Evolutionary conservation across 768 basidiomycete species (phyloP).

Genomic region (Mrakia frigida): DNA sequence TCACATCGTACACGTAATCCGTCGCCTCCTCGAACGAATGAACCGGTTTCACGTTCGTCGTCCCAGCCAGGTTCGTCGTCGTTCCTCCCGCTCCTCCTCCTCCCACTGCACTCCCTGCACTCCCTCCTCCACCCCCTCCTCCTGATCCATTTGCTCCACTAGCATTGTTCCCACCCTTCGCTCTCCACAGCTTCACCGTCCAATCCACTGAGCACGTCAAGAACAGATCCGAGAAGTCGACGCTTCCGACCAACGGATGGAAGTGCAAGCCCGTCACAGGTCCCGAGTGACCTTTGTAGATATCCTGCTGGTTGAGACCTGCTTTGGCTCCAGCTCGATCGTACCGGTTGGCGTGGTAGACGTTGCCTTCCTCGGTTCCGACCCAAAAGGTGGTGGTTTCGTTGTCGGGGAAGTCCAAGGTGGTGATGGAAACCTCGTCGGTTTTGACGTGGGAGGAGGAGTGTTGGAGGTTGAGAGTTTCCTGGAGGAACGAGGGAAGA

Average conservation of each 20-base stretch:
- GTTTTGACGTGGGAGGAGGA: constrained; percentile 85
- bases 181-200: constrained; percentile 96
- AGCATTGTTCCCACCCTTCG: constrained; percentile 52
- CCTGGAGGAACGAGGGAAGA: constrained; percentile 50
- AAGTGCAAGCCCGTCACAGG: constrained; percentile 93
- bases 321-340: constrained; percentile 96
- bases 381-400: constrained; percentile 97
- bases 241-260: constrained; percentile 82
- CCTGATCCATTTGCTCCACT: constrained; percentile 29
- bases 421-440: constrained; percentile 89
- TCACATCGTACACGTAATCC: constrained; percentile 97
- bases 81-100: not conserved
- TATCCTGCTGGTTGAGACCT: constrained; percentile 84
- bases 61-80: constrained; percentile 12
- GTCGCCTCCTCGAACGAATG: constrained; percentile 97
- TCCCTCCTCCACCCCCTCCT: not conserved
- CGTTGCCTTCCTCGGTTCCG: constrained; percentile 94
- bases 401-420: constrained; percentile 88
- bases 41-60: constrained; percentile 56
- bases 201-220: constrained; percentile 90
- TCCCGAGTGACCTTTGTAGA: constrained; percentile 87
- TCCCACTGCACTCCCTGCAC: too few species aligned
- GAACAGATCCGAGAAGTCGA: constrained; percentile 95
- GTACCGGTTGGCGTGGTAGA: constrained; percentile 94
- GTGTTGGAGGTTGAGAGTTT: constrained; percentile 85